Percentiles rank a stretch among this genome's conserved stretches.
These are phyloP conservation scores for Thozetella sp. DNA, from an alignment of 495 filamentous ascomycete genomes.

Conservation along the genomic window DNA sequence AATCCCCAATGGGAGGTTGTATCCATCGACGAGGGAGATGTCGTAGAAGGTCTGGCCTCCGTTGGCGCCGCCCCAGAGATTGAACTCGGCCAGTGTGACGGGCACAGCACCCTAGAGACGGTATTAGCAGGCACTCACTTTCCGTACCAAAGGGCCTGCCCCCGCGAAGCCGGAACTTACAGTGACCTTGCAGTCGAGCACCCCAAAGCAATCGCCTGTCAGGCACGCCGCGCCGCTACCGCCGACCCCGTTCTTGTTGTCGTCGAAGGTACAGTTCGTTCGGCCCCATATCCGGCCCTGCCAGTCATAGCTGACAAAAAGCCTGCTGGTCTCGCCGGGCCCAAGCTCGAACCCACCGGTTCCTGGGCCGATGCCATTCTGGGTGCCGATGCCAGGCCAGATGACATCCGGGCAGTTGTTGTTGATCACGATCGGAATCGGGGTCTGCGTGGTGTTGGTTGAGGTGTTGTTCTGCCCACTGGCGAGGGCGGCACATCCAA, in stretches of 20 bases:
- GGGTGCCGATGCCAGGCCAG: conserved; percentile 71
- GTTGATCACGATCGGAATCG: conserved; percentile 55
- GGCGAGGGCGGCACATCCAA: not conserved
- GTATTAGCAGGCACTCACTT: not conserved
- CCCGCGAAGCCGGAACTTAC: conserved; percentile 40
- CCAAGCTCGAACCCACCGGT: conserved; percentile 65
- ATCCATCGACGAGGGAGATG: conserved; percentile 83
- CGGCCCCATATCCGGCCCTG: conserved; percentile 79
- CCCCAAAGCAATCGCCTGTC: conserved; percentile 74
- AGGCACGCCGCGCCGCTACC: conserved; percentile 60
- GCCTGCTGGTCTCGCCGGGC: conserved; percentile 44
- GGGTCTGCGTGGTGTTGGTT: conserved; percentile 15
- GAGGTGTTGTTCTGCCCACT: conserved; percentile 6
- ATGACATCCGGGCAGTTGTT: conserved; percentile 70
- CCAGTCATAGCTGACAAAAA: conserved; percentile 70
- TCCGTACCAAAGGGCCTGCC: not conserved
- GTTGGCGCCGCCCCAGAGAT: conserved; percentile 58
- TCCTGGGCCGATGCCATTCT: conserved; percentile 63
- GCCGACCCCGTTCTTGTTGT: conserved; percentile 55
- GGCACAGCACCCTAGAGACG: conserved; percentile 62
- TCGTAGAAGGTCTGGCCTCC: conserved; percentile 75
- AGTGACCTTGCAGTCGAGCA: conserved; percentile 63
- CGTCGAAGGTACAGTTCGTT: conserved; percentile 78
- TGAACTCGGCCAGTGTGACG: conserved; percentile 75
- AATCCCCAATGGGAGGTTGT: conserved; percentile 76